Evolutionary conservation across 2,329 filamentous ascomycete genomes (phyloP).

Genomic region (Cordyceps cicadae): DNA sequence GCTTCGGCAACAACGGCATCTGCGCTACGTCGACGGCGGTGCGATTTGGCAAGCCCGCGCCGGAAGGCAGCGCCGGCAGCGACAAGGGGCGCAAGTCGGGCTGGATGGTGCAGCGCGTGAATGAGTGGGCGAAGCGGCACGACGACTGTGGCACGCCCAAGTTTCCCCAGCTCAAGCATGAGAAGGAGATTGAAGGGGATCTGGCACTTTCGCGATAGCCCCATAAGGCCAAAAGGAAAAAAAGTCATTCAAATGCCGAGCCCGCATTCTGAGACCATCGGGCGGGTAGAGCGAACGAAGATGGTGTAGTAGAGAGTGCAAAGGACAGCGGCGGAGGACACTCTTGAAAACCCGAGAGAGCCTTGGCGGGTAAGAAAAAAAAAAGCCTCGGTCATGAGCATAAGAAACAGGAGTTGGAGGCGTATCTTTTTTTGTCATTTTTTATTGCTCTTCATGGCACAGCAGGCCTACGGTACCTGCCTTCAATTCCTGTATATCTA

Average conservation of each 20-base stretch:
- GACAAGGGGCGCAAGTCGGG: conserved; percentile 30
- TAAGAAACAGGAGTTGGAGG: neutral
- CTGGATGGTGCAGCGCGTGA: conserved; percentile 34
- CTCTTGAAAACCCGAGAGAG: neutral
- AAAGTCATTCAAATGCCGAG: too few relatives aligned
- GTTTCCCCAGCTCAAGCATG: conserved; percentile 21
- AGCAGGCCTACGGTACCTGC: neutral
- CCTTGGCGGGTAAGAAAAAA: neutral
- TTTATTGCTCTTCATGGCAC: neutral
- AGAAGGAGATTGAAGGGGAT: neutral
- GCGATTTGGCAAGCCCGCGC: conserved; percentile 31
- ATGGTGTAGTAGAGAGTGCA: too few relatives aligned
- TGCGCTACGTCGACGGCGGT: conserved; percentile 30
- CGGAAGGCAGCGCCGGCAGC: conserved; percentile 16
- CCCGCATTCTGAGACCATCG: too few relatives aligned
- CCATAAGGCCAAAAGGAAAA: too few relatives aligned
- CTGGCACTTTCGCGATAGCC: too few relatives aligned
- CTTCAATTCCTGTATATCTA: neutral
- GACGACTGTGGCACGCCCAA: conserved; percentile 25
- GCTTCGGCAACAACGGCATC: conserved; percentile 25
- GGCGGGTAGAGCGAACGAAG: too few relatives aligned
- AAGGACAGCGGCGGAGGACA: neutral
- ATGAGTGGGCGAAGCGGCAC: conserved; percentile 30
- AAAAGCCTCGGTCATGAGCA: neutral
- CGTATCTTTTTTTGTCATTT: neutral